A percentile compares a stretch with the other conserved stretches of the same genome.
phyloP scores from a whole-genome alignment of 2,329 filamentous ascomycete genomes.

The Pyrenophora teres region DNA sequence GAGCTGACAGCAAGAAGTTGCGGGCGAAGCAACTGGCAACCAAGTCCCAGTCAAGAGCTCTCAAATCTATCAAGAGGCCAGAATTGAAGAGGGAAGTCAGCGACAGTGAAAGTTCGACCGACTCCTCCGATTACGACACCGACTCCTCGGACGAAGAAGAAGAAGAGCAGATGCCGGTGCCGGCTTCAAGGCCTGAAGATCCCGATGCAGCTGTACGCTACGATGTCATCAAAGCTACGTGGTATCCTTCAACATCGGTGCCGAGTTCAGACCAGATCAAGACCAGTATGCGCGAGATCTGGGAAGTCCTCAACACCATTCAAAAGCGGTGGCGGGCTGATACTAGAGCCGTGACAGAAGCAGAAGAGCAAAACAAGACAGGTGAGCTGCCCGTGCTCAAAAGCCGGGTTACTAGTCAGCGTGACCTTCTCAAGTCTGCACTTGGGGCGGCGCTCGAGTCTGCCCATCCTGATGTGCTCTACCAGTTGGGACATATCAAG shows the following conservation, averaged over 20 bases:
- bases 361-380: constrained; percentile 61
- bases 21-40: constrained; percentile 36
- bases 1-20: constrained; percentile 49
- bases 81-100: constrained; percentile 41
- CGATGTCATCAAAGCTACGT: constrained; percentile 65
- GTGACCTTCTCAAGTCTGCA: constrained; percentile 60
- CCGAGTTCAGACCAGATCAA: constrained; percentile 59
- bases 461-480: constrained; percentile 54
- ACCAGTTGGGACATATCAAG: constrained; percentile 45
- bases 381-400: constrained; percentile 60
- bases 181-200: constrained; percentile 57
- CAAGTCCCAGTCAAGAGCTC: constrained; percentile 28
- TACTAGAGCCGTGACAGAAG: constrained; percentile 60
- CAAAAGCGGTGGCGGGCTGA: constrained; percentile 66
- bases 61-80: constrained; percentile 22
- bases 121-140: constrained; percentile 57
- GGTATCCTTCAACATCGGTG: constrained; percentile 60
- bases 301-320: constrained; percentile 63
- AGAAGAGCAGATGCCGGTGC: constrained; percentile 60
- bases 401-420: constrained; percentile 62
- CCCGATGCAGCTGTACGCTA: constrained; percentile 60
- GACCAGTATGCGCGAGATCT: constrained; percentile 60
- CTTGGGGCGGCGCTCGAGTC: constrained; percentile 53
- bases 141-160: constrained; percentile 60
- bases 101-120: constrained; percentile 53